Conservation (phyloP, 495 filamentous ascomycete species). For the Penicillium steckii region DNA sequence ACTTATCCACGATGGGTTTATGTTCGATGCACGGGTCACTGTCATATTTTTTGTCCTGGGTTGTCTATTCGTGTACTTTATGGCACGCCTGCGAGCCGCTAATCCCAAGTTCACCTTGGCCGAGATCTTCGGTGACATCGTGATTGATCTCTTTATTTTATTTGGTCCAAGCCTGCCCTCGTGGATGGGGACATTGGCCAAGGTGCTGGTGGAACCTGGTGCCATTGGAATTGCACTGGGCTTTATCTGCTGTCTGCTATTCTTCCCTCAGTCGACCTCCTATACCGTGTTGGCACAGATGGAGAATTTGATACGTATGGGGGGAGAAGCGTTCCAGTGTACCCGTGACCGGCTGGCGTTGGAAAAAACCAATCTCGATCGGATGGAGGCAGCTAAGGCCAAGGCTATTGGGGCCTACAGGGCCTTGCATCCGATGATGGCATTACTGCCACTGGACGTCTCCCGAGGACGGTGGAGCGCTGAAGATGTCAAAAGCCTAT, state of each 20-base stretch:
- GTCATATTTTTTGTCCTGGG: slow-evolving; percentile 16
- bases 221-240: slow-evolving; percentile 19
- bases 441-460: slow-evolving; percentile 28
- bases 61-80: slow-evolving; percentile 18
- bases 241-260: slow-evolving; percentile 9
- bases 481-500: slow-evolving; percentile 15
- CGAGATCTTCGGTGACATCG: slow-evolving; percentile 20
- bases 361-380: slow-evolving; percentile 5
- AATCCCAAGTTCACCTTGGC: slow-evolving; percentile 18
- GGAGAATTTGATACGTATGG: slow-evolving; percentile 10
- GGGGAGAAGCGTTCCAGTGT: not conserved
- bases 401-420: slow-evolving; percentile 14
- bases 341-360: slow-evolving; percentile 5
- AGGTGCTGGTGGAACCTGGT: slow-evolving; percentile 13
- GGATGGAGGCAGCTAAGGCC: slow-evolving; percentile 9
- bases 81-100: slow-evolving; percentile 15
- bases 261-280: slow-evolving; percentile 22
- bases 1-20: slow-evolving; percentile 18
- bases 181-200: slow-evolving; percentile 9
- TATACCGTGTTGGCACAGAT: slow-evolving; percentile 6
- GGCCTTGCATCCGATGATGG: slow-evolving; percentile 20
- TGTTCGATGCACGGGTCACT: slow-evolving; percentile 23
- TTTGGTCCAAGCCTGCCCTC: slow-evolving; percentile 15
- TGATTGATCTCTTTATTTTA: slow-evolving; percentile 19
- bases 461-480: slow-evolving; percentile 23